Base-by-base conservation (phyloP, 306 rosid species). In the Trifolium dubium region DNA sequence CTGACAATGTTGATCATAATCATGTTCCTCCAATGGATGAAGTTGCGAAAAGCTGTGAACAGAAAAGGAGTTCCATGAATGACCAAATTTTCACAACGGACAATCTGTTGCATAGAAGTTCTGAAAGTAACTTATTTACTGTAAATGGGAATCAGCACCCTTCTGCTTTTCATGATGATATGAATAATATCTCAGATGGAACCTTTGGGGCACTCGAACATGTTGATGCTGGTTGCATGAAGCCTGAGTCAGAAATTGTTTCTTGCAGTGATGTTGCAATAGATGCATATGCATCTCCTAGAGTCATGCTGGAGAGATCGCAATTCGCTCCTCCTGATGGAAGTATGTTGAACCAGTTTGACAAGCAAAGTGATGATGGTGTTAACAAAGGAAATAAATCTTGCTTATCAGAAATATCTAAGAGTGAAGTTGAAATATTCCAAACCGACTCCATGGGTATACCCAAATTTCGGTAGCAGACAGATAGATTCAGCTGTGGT, bases 361-460 rank as follows among this genome's bases (percentile, higher is more conserved):
- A 74, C 54, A 74, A 66, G 79, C 81, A 54, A 50, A 56, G 59
- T 54, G 65, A 69, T 64, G 75, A 77, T 58, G 58, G 39, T 68
- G 78, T 74, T 58, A 69, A 69, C 67, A 77, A 70, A 31, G 84
- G 58, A 71, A 78, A 84, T 54, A 60, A 31, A 10, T 61, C 79
- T 14, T 73, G 83, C 83, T 78, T 75, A 78, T 64, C 80, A 46
- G 76, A 81, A 68, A 81, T 56, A 12, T 58, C 83, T 53, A 34
- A 72, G 62, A 67, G 77, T 47, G 85, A 82, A 76, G 80, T 77
- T 77, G 84, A 74, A 66, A 67, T 71, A n/a, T 76, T 72, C 66
- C 80, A 83, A 76, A 84, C 70, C 40, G 80, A 76, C 17, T 67
- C 68, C 23, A 74, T 31, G 78, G 84, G 69, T 32, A 59, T 79